Evolutionary conservation across 176 grass and related monocot genomes (phyloP).

Genomic region (Bothriochloa decipiens): DNA sequence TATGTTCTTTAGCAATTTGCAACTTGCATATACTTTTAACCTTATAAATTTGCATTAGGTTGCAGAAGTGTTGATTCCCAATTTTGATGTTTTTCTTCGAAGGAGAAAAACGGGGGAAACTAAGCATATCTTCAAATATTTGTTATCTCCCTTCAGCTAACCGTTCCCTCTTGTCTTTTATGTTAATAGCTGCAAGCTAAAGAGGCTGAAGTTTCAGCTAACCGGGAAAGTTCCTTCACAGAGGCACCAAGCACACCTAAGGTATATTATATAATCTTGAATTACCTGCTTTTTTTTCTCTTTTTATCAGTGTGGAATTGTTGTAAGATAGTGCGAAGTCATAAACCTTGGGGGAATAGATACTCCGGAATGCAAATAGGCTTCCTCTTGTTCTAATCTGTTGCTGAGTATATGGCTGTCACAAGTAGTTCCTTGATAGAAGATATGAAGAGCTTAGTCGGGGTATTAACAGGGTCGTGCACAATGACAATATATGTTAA

Average conservation of each 20-base stretch:
- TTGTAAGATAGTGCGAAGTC: constrained; percentile 19
- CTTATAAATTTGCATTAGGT: constrained; percentile 11
- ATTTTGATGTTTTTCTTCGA: not conserved
- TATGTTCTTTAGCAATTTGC: constrained; percentile 14
- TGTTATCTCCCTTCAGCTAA: constrained; percentile 35
- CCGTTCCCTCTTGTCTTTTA: constrained; percentile 21
- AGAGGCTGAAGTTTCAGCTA: constrained; percentile 80
- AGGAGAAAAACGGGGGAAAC: not conserved
- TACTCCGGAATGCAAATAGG: not conserved
- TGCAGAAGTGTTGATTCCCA: constrained; percentile 7
- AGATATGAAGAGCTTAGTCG: constrained; percentile 18
- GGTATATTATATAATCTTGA: constrained; percentile 49
- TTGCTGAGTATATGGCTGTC: not conserved
- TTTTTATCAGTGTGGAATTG: not conserved
- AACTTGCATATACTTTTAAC: constrained; percentile 8
- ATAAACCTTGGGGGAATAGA: not conserved
- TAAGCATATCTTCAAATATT: not conserved
- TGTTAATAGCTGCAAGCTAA: constrained; percentile 86
- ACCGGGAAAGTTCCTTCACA: constrained; percentile 75
- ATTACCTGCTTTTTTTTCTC: not conserved
- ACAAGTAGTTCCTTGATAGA: not conserved
- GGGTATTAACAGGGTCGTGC: not conserved
- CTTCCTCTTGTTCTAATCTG: not conserved
- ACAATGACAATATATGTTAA: not conserved
- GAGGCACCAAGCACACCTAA: constrained; percentile 88